A percentile compares a stretch with the other conserved stretches of the same genome.
phyloP scores from a whole-genome alignment of 805 yeast species.

The Candida odintsovae region DNA sequence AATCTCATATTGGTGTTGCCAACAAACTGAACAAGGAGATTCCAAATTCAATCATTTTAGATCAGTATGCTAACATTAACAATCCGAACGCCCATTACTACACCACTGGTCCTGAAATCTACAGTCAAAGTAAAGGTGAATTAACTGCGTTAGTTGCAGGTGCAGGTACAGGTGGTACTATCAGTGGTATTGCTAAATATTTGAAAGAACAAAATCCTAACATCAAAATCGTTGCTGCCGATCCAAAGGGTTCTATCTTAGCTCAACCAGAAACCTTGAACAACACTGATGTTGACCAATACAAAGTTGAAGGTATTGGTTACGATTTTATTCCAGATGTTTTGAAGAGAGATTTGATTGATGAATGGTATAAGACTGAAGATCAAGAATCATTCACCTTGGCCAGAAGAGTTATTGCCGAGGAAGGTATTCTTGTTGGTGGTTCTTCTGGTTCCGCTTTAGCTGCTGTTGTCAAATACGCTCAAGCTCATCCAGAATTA shows the following conservation, averaged over 20 bases:
- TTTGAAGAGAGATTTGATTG: conserved; percentile 57
- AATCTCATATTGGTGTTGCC: conserved; percentile 87
- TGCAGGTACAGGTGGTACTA: conserved; percentile 94
- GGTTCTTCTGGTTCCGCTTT: conserved; percentile 87
- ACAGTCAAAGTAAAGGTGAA: conserved; percentile 71
- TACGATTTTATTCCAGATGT: conserved; percentile 86
- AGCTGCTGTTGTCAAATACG: conserved; percentile 69
- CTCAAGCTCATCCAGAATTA: conserved; percentile 51
- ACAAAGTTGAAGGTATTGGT: conserved; percentile 88
- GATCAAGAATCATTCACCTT: conserved; percentile 74
- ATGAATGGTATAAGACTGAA: conserved; percentile 81
- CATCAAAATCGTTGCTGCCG: conserved; percentile 69
- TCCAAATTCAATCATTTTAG: conserved; percentile 78
- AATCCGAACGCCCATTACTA: conserved; percentile 81
- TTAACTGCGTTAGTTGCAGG: conserved; percentile 79
- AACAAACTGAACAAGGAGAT: conserved; percentile 73
- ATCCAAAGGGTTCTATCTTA: conserved; percentile 81
- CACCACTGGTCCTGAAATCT: conserved; percentile 82
- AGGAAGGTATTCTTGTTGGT: conserved; percentile 84
- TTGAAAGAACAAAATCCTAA: conserved; percentile 65
- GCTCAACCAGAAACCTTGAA: conserved; percentile 75
- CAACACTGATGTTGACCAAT: conserved; percentile 43
- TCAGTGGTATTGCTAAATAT: conserved; percentile 73
- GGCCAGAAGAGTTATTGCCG: conserved; percentile 76
- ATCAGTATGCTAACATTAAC: conserved; percentile 72